Base-by-base conservation (phyloP, 768 basidiomycete genomes). In the Gautieria morchelliformis region DNA sequence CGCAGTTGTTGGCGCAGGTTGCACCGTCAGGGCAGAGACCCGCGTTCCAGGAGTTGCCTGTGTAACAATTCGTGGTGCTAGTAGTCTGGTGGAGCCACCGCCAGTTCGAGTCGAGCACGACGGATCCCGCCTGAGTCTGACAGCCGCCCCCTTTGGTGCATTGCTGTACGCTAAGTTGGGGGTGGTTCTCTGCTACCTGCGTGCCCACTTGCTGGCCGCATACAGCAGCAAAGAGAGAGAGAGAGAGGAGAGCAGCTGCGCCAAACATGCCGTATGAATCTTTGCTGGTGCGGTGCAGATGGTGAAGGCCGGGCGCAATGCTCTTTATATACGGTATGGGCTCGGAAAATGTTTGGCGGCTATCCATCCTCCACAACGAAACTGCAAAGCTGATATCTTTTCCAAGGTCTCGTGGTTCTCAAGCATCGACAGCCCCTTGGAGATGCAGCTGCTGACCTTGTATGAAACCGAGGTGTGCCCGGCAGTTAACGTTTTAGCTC, bases 101-200 rank as follows among this genome's bases (percentile, higher is more conserved):
- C 78, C 78, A 80, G 71, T 80, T 79, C 58, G 74, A 58, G 65
- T 81, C 80, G 66, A 83, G 72, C 52, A 75, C 74, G 63, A 83
- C 71, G 32, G 59, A 49, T 24, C 56, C 59, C 2, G 24, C 8
- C 22, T 52, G 48, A 22, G 32, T 57, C 30, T 48, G 58, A 50
- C 61, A 62, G 46, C 50, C 27, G 27, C 59, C 59, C 7, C 30
- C 40, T 1, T 20, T 20, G 3, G 64, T 65, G 58, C 65, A 66
- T 58, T 75, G 70, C 63, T 76, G 70, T 65, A 69, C 74, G 46
- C 74, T 63, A 44, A 82, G 68, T 12, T 67, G 32, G n/a, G 80
- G 79, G 67, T 80, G 78, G 58, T 56, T 72, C 64, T 82, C 80
- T 5, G 79, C 67, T 32, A 67, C 70, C 42, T 69, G 61, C 11